A percentile compares a stretch with the other conserved stretches of the same genome.
These are phyloP conservation scores for Cyberlindnera suaveolens DNA, from an alignment of 805 yeast species.

Conservation along the genomic window DNA sequence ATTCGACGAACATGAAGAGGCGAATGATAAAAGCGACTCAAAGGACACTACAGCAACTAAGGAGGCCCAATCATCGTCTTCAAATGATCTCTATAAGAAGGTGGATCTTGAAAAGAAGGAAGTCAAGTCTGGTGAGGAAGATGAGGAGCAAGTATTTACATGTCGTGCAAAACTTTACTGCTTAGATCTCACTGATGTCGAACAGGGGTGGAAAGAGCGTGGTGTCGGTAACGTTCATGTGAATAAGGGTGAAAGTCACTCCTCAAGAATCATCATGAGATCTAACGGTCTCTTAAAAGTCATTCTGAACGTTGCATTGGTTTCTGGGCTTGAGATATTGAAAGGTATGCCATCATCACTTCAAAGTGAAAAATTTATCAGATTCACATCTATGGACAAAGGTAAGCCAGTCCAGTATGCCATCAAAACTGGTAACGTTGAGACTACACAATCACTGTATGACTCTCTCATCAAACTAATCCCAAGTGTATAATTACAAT, in stretches of 20 bases:
- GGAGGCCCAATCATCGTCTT: constrained; percentile 23
- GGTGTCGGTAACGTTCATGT: constrained; percentile 88
- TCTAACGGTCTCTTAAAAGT: constrained; percentile 81
- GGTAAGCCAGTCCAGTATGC: constrained; percentile 79
- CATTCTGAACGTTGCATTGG: constrained; percentile 68
- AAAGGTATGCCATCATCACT: constrained; percentile 86
- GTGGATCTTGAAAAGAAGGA: constrained; percentile 57
- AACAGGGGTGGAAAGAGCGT: constrained; percentile 91
- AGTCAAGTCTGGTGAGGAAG: constrained; percentile 84
- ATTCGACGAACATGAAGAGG: constrained; percentile 35
- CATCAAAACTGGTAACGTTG: constrained; percentile 59
- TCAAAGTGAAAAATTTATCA: constrained; percentile 73
- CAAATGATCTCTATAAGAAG: constrained; percentile 37
- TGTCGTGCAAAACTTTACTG: constrained; percentile 76
- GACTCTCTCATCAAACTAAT: constrained; percentile 37
- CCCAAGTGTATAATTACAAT: constrained; percentile 11
- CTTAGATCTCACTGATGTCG: constrained; percentile 55
- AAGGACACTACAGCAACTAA: constrained; percentile 6
- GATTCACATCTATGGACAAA: constrained; percentile 62
- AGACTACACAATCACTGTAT: constrained; percentile 51
- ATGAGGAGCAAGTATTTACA: constrained; percentile 62
- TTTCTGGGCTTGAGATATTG: constrained; percentile 52
- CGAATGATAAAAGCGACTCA: constrained; percentile 17
- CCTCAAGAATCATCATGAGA: constrained; percentile 82
- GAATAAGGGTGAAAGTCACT: constrained; percentile 40